These are phyloP conservation scores for Saturnispora diversa DNA, from an alignment of 805 yeast genomes.

Conservation along the genomic window DNA sequence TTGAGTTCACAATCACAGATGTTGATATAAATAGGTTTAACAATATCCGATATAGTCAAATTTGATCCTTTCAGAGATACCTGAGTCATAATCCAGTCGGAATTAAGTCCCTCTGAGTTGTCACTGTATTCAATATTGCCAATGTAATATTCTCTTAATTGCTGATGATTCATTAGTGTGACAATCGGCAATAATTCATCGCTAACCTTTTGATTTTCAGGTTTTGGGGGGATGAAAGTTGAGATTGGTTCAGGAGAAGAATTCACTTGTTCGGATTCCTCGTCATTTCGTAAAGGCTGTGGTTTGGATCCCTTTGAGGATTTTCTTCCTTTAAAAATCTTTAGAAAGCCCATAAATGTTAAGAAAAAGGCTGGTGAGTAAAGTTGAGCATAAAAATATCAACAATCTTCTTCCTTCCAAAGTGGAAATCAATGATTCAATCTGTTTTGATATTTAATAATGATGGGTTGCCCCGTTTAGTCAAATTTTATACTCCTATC, in stretches of 20 bases:
- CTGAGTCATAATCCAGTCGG: conserved; percentile 23
- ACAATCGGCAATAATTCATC: conserved; percentile 66
- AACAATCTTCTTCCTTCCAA: too few species aligned
- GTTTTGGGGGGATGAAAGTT: neutral
- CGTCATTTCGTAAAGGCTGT: too few species aligned
- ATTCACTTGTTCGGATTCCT: neutral
- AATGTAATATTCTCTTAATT: conserved; percentile 46
- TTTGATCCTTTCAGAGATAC: conserved; percentile 43
- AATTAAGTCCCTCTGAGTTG: conserved; percentile 1
- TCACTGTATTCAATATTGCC: conserved; percentile 11
- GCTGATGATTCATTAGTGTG: conserved; percentile 63
- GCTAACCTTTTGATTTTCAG: conserved; percentile 23
- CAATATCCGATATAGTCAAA: conserved; percentile 34
- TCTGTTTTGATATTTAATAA: conserved; percentile 49
- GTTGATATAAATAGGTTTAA: conserved; percentile 45
- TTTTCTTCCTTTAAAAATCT: too few species aligned
- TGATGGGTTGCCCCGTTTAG: conserved; percentile 80
- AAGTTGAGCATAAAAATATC: neutral
- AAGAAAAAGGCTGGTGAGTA: too few species aligned
- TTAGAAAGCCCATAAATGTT: too few species aligned
- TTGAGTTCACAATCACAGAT: conserved; percentile 37
- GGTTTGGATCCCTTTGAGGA: too few species aligned
- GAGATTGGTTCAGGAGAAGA: neutral
- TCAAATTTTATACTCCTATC: conserved; percentile 88
- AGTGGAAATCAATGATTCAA: conserved; percentile 26